These are phyloP conservation scores for Pouteria glomerata DNA, from an alignment of 148 eudicot genomes.

Conservation along the genomic window DNA sequence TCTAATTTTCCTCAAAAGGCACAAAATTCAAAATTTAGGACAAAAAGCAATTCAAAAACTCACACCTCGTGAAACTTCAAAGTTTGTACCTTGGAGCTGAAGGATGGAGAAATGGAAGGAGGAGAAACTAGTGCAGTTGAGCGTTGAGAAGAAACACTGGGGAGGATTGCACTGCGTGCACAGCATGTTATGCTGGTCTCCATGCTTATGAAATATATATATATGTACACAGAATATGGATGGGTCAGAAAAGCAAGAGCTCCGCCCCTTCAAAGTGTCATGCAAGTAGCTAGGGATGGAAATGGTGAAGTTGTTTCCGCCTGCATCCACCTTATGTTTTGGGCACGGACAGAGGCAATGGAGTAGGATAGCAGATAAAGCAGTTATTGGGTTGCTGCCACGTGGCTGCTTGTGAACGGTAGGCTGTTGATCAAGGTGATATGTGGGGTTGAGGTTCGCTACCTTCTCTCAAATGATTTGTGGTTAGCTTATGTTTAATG, in stretches of 20 bases:
- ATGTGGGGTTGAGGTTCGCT: constrained; percentile 25
- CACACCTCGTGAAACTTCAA: background rate
- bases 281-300: no score
- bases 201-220: constrained; percentile 28
- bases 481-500: constrained; percentile 27
- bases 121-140: constrained; percentile 50
- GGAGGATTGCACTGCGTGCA: constrained; percentile 54
- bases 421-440: constrained; percentile 21
- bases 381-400: constrained; percentile 51
- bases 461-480: constrained; percentile 47
- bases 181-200: constrained; percentile 69
- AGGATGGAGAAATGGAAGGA: constrained; percentile 42
- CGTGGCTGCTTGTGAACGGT: constrained; percentile 48
- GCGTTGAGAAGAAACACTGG: constrained; percentile 56
- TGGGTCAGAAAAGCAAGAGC: background rate
- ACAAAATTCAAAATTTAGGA: background rate
- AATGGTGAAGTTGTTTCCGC: no score
- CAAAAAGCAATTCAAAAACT: background rate
- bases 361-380: constrained; percentile 54
- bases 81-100: constrained; percentile 55
- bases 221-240: background rate
- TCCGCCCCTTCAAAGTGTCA: constrained; percentile 2
- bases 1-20: background rate
- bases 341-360: constrained; percentile 11
- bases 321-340: background rate